Percentiles rank a stretch among this genome's conserved stretches.
Evolutionary conservation across 75 land plant species (phyloP).

Genomic region (Sequoiadendron giganteum): DNA sequence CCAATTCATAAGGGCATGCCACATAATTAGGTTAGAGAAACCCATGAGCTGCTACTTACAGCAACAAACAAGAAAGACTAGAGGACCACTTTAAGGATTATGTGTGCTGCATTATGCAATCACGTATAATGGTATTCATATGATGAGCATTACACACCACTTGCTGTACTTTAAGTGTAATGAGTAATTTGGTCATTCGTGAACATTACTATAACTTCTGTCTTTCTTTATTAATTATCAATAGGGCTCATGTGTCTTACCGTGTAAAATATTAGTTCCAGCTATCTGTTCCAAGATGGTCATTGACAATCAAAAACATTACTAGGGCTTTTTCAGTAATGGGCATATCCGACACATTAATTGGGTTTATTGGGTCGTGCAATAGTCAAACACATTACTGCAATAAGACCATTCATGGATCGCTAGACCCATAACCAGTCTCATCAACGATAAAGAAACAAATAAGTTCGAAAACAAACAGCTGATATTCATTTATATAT

Average conservation of each 20-base stretch:
- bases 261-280: not conserved
- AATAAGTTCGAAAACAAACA: not conserved
- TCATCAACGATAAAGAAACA: not conserved
- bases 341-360: not conserved
- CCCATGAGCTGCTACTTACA: not conserved
- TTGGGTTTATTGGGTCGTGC: not conserved
- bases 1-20: not conserved
- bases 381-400: not conserved
- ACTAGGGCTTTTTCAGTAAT: not conserved
- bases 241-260: not conserved
- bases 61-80: not conserved
- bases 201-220: not conserved
- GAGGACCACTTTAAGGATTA: not conserved
- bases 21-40: not conserved
- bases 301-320: not conserved
- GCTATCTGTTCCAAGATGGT: not conserved
- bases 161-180: too few species aligned
- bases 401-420: not conserved
- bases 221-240: not conserved
- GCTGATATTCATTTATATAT: not conserved
- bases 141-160: not conserved
- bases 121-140: not conserved
- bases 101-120: not conserved
- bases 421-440: not conserved
- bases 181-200: not conserved